Evolutionary conservation across 2,329 filamentous ascomycete genomes (phyloP).

Genomic region (Aspergillus eucalypticola): DNA sequence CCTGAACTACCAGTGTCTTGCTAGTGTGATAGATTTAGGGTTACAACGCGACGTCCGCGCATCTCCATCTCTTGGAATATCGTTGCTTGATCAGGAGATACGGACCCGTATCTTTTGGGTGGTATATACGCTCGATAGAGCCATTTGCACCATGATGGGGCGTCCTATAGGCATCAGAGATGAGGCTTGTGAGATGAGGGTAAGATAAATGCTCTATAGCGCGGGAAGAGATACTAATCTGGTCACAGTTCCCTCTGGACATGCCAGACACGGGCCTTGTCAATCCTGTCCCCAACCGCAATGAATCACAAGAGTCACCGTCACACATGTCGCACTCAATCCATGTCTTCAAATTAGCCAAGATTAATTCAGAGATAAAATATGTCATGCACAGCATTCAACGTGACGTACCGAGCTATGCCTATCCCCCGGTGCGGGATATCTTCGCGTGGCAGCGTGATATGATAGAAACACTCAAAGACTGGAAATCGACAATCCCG

Average conservation of each 20-base stretch:
- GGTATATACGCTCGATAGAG: slow-evolving; percentile 54
- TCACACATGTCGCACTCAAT: slow-evolving; percentile 48
- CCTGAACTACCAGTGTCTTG: slow-evolving; percentile 58
- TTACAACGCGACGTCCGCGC: slow-evolving; percentile 53
- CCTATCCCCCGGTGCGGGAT: slow-evolving; percentile 50
- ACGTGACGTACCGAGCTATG: slow-evolving; percentile 50
- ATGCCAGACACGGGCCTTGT: slow-evolving; percentile 13
- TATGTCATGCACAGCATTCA: slow-evolving; percentile 57
- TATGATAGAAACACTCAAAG: slow-evolving; percentile 43
- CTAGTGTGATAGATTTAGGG: slow-evolving; percentile 53
- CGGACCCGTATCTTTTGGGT: slow-evolving; percentile 59
- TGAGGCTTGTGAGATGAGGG: slow-evolving; percentile 56
- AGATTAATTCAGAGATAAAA: slow-evolving; percentile 60
- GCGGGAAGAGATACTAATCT: background rate
- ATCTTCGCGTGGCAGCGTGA: slow-evolving; percentile 50
- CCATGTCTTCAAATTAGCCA: slow-evolving; percentile 47
- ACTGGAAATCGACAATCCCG: slow-evolving; percentile 46
- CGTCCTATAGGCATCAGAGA: slow-evolving; percentile 57
- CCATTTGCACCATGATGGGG: slow-evolving; percentile 58
- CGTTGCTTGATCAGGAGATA: slow-evolving; percentile 55
- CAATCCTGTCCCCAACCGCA: slow-evolving; percentile 3
- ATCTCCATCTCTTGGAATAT: slow-evolving; percentile 40
- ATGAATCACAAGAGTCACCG: slow-evolving; percentile 14
- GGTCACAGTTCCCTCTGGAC: slow-evolving; percentile 20
- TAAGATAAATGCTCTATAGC: slow-evolving; percentile 24